Evolutionary conservation across 306 rosid genomes (phyloP).

Genomic region (Malus sieversii): DNA sequence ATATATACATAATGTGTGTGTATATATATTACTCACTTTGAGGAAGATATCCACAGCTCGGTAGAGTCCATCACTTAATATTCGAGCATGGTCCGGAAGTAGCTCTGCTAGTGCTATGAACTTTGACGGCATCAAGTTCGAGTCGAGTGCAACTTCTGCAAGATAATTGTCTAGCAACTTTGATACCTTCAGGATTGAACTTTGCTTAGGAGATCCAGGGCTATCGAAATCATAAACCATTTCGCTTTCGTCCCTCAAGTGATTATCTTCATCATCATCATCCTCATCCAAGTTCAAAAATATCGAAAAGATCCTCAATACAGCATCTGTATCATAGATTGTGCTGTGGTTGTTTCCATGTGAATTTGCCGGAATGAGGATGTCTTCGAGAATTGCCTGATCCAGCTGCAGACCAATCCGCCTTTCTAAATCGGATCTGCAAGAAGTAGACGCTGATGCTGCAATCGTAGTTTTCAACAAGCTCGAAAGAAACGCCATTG

Average conservation of each 20-base stretch:
- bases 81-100: constrained; percentile 92
- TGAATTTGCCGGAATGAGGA: constrained; percentile 67
- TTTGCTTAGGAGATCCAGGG: constrained; percentile 94
- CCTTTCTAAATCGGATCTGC: constrained; percentile 83
- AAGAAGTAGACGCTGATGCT: constrained; percentile 64
- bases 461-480: constrained; percentile 84
- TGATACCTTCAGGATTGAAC: constrained; percentile 86
- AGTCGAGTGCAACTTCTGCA: constrained; percentile 85
- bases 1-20: background rate
- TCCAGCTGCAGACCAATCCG: constrained; percentile 88
- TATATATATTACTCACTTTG: constrained; percentile 38
- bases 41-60: constrained; percentile 92
- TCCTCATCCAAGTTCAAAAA: constrained; percentile 88
- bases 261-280: constrained; percentile 52
- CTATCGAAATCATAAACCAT: constrained; percentile 84
- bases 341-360: constrained; percentile 51
- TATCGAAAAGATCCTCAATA: constrained; percentile 73
- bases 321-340: constrained; percentile 72
- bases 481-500: constrained; percentile 93
- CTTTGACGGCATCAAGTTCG: constrained; percentile 66
- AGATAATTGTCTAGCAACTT: constrained; percentile 78
- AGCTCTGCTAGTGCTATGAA: constrained; percentile 76
- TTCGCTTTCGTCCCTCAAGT: constrained; percentile 68
- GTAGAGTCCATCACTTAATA: constrained; percentile 79
- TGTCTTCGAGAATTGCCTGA: constrained; percentile 96